These are phyloP conservation scores for Parasarocladium wereldwijsianum DNA, from an alignment of 2,329 filamentous ascomycete genomes.

Conservation along the genomic window DNA sequence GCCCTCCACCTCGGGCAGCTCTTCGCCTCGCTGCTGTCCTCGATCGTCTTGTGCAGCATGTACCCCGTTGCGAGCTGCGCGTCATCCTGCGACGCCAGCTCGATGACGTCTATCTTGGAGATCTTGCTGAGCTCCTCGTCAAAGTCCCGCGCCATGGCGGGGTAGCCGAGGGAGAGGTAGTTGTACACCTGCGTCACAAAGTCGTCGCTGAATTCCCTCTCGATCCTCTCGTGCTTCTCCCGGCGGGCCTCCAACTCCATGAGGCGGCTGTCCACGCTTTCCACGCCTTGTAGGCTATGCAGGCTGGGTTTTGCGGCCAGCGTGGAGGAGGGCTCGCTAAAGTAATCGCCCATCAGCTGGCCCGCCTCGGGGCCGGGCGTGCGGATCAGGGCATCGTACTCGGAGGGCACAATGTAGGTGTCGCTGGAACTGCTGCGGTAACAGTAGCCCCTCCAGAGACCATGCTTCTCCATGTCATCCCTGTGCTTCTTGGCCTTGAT, in stretches of 20 bases:
- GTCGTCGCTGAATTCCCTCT: conserved; percentile 59
- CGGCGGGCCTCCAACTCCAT: conserved; percentile 27
- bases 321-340: conserved; percentile 23
- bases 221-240: conserved; percentile 37
- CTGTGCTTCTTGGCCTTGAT: conserved; percentile 34
- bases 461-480: conserved; percentile 40
- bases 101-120: conserved; percentile 49
- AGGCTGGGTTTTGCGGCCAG: conserved; percentile 16
- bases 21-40: conserved; percentile 26
- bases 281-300: conserved; percentile 34
- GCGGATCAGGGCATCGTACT: conserved; percentile 30
- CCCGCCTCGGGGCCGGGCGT: conserved; percentile 32
- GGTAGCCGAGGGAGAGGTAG: conserved; percentile 86
- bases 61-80: conserved; percentile 52
- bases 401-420: conserved; percentile 24
- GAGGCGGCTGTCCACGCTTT: conserved; percentile 37
- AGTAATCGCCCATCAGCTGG: conserved; percentile 26
- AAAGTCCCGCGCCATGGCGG: conserved; percentile 66
- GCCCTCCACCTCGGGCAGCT: conserved; percentile 69
- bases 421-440: conserved; percentile 23
- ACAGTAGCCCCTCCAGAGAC: conserved; percentile 69
- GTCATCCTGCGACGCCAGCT: conserved; percentile 59
- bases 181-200: conserved; percentile 97
- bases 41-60: conserved; percentile 41
- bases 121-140: conserved; percentile 80